Evolutionary conservation across 805 yeast species (phyloP), one percentile per base, ranked within the genome.

Genomic region (Candida berthetii): DNA sequence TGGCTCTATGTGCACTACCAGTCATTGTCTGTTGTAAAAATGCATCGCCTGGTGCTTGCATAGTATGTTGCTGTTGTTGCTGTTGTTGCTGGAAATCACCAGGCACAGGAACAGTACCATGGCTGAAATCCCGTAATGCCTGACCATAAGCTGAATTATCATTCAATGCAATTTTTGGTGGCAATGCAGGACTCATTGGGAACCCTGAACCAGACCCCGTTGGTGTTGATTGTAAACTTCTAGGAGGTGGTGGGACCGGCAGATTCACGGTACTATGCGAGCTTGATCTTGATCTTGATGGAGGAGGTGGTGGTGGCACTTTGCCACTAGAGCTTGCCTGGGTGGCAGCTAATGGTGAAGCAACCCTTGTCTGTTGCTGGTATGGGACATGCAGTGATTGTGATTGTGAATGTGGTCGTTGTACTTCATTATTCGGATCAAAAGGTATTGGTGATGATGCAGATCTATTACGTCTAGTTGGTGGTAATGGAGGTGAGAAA

Each of bases 231-330:
- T 13, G 4, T 22, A 20, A 9, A 10, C 24, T 14, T 36, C 6
- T 35, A 20, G 54, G 44, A 3, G 52, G 52, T 7, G 51, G 50
- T 9, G 53, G 53, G 1, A 46, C 41, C 16, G 50, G 48, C 3
- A 49, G 41, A 31, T 41, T 42, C 3, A 22, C 13, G 8, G 69
- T 60, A 16, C 35, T 33, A 19, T 33, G 32, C 7, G 32, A 29
- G 31, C 70, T 59, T 3, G 61, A 48, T 36, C 74, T 53, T 40
- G 69, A 55, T 31, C 66, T 58, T 25, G 60, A 57, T 11, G 72
- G 71, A 10, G 68, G 66, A 1, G 74, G 60, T 11, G 72, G 72
- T 11, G 68, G 66, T 1, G 74, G 60, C 17, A 9, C 58, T 33
- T 17, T 33, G 4, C 20, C 7, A 19, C 18, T 33, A 4, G 63